Percentiles rank a stretch among this genome's conserved stretches.
Conservation (phyloP, 1,284 basidiomycete genomes). For the Cryptococcus hybrid region DNA sequence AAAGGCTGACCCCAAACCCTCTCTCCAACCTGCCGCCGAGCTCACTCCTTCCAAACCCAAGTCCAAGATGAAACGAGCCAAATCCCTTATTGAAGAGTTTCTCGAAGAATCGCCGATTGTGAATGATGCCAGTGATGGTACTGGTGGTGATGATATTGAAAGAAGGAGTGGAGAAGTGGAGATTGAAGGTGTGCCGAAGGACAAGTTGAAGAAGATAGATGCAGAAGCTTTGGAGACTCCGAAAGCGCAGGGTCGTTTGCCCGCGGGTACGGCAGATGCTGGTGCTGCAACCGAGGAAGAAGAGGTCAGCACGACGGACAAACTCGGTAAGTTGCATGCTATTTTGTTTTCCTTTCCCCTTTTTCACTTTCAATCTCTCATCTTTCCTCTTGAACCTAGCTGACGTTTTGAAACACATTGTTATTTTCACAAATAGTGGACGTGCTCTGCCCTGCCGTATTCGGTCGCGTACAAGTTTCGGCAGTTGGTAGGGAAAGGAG, state of each 20-base stretch:
- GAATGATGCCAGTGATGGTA: not conserved
- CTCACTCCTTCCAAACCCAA: not conserved
- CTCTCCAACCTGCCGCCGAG: not conserved
- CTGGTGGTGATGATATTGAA: not conserved
- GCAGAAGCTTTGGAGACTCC: no score
- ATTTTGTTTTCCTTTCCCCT: no score
- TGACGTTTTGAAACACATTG: not conserved
- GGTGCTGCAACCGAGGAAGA: no score
- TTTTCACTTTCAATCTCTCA: not conserved
- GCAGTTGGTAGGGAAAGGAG: slow-evolving; percentile 3
- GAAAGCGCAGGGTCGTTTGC: no score
- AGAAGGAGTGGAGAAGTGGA: not conserved
- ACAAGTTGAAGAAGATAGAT: no score
- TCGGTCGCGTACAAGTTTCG: slow-evolving; percentile 2
- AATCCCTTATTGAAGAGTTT: not conserved
- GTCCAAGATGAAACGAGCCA: not conserved
- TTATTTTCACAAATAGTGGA: slow-evolving; percentile 5
- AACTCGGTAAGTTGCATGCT: not conserved
- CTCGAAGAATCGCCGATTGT: not conserved
- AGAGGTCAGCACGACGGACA: not conserved
- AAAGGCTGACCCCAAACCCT: not conserved
- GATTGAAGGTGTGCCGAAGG: not conserved
- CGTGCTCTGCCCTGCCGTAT: slow-evolving; percentile 12
- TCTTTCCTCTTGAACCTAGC: not conserved
- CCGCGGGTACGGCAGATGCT: no score